Conservation (phyloP, 1,284 basidiomycete species). For the Boletellus sp. region DNA sequence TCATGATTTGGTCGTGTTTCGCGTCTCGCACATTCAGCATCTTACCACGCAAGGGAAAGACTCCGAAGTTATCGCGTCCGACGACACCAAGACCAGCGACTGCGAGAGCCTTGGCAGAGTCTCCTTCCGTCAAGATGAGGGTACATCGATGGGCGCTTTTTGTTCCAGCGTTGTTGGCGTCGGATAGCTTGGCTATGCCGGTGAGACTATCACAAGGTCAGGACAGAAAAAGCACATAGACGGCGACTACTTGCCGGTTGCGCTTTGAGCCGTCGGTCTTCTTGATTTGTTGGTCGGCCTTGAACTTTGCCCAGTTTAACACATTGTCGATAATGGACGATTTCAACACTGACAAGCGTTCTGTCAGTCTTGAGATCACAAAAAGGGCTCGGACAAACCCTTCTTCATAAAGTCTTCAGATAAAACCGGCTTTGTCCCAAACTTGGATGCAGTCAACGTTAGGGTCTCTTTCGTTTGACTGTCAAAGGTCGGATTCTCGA, state of each 20-base stretch:
- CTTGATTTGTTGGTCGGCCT: constrained; percentile 94
- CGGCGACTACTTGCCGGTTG: constrained; percentile 54
- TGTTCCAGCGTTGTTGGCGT: constrained; percentile 97
- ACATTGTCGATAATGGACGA: constrained; percentile 91
- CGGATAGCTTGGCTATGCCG: constrained; percentile 91
- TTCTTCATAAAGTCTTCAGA: constrained; percentile 97
- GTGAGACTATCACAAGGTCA: constrained; percentile 56
- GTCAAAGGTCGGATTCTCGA: constrained; percentile 99
- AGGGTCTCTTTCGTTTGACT: constrained; percentile 98
- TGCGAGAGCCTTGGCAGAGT: constrained; percentile 96
- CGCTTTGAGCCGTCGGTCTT: constrained; percentile 96
- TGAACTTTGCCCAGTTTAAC: constrained; percentile 94
- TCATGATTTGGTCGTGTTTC: constrained; percentile 93
- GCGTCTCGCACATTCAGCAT: constrained; percentile 97
- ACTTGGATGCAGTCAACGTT: constrained; percentile 86
- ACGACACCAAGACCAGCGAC: constrained; percentile 93
- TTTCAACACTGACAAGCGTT: constrained; percentile 65
- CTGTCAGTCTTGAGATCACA: constrained; percentile 8
- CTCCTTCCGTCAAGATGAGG: constrained; percentile 97
- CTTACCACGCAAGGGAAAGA: constrained; percentile 97
- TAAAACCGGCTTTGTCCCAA: constrained; percentile 80
- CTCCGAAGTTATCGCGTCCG: constrained; percentile 95
- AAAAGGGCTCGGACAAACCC: constrained; percentile 47
- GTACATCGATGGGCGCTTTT: constrained; percentile 83
- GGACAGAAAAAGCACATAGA: constrained; percentile 3